Base-by-base conservation (phyloP, 2,329 filamentous ascomycete species). In the Aspergillus eucalypticola region DNA sequence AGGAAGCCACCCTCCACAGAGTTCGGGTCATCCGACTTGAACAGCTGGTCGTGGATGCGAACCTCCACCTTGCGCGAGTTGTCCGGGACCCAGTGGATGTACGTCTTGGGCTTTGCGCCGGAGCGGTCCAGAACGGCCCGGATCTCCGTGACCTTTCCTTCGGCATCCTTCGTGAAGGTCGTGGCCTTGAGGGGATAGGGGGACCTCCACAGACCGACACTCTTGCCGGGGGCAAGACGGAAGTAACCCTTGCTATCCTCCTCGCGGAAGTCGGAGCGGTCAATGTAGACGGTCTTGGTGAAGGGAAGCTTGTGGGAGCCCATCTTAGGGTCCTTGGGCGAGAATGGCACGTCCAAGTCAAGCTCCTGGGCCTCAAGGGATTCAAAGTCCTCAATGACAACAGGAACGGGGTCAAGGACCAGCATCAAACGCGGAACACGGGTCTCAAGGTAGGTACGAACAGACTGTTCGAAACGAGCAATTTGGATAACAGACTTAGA, bases 381-480 rank as follows among this genome's bases (percentile, higher is more conserved):
- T 67, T 94, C 90, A 0, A 90, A 82, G 69, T 94, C 90, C 66
- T 95, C 90, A 60, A 97, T 92, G 29, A 91, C 81, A 11, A 97
- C 87, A 35, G 87, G 88, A 49, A 97, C 81, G 0, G 94, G 94
- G 66, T 97, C 92, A 19, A 96, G 84, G 2, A 98, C 86, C 29
- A 97, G 83, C 90, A 96, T 95, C 11, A 97, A 83, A 25, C 94
- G 88, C 2, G 94, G 93, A 0, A 96, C 92, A 0, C 91, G 92
- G 52, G 86, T 86, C 75, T 98, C 94, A 13, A 98, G 87, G 73
- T 96, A 96, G 65, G 88, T 88, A 21, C 94, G 88, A 61, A 98
- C 87, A 0, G 87, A 88, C 72, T 94, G 88, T 71, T 98, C 94
- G 63, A 98, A 92, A n/a, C 90, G 88, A 59, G 84, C 78, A 50